Evolutionary conservation across 2,329 filamentous ascomycete species (phyloP), one percentile per base, ranked within the genome.

Genomic region (Fusarium longipes): DNA sequence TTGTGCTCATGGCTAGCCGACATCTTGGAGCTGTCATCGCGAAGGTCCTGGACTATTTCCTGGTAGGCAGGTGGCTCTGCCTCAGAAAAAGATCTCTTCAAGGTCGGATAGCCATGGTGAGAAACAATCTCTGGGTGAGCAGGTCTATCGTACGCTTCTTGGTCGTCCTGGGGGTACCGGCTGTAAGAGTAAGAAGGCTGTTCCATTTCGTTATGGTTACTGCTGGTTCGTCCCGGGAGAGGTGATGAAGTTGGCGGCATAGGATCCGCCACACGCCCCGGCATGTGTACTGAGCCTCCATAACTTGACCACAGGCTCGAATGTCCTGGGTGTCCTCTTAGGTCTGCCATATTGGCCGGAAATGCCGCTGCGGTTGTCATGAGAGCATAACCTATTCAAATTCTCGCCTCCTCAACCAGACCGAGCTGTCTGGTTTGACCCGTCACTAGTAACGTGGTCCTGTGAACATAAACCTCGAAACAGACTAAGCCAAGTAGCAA

Each of bases 311-410:
- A 88, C 71, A 88, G 78, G 77, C 81, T 83, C 72, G 82, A 81
- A 77, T 87, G 86, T 75, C 82, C 78, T 74, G 84, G 79, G 78
- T 88, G 86, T 76, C 81, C 80, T 82, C 87, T 87, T 81, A 88
- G 77, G 77, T 88, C 86, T 84, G 86, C 84, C 86, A 88, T 88
- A 76, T 82, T 86, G 75, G 84, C 83, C 80, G 85, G 83, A 78
- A 87, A 86, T 70, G 85, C 85, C 77, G 84, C 80, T 75, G 84
- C 84, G 80, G 85, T 85, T 82, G 86, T 87, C 84, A 87, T 87
- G 83, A 79, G 83, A 81, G 75, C 84, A 85, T 86, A 74, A 81
- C 82, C 75, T 68, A 65, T 61, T 63, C 53, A 63, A 48, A 44
- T 58, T 63, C 54, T 57, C 62, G 57, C 70, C 68, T 67, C 67